Base-by-base conservation (phyloP, 1,139 yeast species). In the Blastobotrys raffinosifermentans region DNA sequence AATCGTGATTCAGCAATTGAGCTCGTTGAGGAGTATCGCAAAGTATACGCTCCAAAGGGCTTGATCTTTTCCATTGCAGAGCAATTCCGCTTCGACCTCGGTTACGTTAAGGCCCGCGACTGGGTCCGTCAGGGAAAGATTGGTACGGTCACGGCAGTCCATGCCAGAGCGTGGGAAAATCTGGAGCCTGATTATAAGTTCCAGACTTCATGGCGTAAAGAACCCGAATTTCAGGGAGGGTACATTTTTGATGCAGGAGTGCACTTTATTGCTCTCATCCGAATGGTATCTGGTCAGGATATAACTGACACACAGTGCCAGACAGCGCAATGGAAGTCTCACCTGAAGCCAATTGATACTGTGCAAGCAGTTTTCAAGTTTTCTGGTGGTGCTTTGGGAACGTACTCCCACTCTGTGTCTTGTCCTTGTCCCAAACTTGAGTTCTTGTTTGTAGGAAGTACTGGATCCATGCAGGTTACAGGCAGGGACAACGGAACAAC, bases 241-340 rank as follows among this genome's bases (percentile, higher is more conserved):
- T 50, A 48, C 34, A 29, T 50, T n/a, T 39, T 50, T 13, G 54
- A 50, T 29, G 54, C 53, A 9, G 54, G 53, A n/a, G 54, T 50
- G n/a, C 54, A 50, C 32, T 39, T 38, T 25, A 35, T 47, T 8
- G 53, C 54, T 17, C 38, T 43, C 13, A 39, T 50, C 22, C 44
- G 53, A 19, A 34, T 35, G 35, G 36, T 47, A 10, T 32, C 40
- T 13, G 48, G 46, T 19, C 31, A 40, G 15, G 39, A 37, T n/a
- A 40, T 45, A 21, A 32, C 29, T 10, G 37, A 44, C 17, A 40
- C 43, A 3, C 37, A 41, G 4, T 37, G 41, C 9, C 44, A 40
- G 21, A 26, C 41, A 23, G 33, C 35, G 19, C 45, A 39, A 26
- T 40, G 32, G 20, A 31, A 23, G 25, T 40, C 39, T 19, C 38